Evolutionary conservation across 116 monocot genomes (phyloP).

Genomic region (Dioscorea cayenensis): DNA sequence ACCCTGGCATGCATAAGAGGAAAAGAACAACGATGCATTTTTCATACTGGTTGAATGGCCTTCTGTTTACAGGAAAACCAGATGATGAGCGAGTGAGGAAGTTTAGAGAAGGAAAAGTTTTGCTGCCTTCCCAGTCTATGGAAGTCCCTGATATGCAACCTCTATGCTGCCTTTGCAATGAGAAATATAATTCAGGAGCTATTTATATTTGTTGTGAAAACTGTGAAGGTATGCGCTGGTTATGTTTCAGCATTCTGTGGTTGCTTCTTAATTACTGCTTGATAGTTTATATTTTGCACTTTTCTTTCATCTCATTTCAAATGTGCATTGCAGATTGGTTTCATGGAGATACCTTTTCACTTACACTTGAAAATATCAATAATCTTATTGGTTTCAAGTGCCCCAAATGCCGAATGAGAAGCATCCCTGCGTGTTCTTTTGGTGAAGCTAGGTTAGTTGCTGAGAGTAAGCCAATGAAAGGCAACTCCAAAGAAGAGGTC

Average conservation of each 20-base stretch:
- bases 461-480: not conserved
- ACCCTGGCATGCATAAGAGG: constrained; percentile 33
- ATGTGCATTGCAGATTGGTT: constrained; percentile 63
- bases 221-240: constrained; percentile 66
- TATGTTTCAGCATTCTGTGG: not conserved
- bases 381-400: constrained; percentile 68
- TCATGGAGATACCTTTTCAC: constrained; percentile 53
- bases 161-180: constrained; percentile 51
- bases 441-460: not conserved
- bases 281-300: constrained; percentile 1
- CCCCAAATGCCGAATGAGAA: constrained; percentile 45
- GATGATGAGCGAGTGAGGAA: constrained; percentile 34
- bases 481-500: not conserved
- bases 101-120: constrained; percentile 57
- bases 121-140: constrained; percentile 35
- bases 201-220: constrained; percentile 72
- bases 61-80: constrained; percentile 49
- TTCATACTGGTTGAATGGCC: constrained; percentile 85
- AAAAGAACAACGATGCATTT: constrained; percentile 48
- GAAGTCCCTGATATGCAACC: constrained; percentile 14
- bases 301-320: constrained; percentile 2
- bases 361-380: constrained; percentile 45
- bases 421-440: constrained; percentile 39
- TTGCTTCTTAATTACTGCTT: not conserved
- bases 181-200: constrained; percentile 40